phyloP scores from a whole-genome alignment of 78 protist genomes.

The Monocercomonoides exilis region DNA sequence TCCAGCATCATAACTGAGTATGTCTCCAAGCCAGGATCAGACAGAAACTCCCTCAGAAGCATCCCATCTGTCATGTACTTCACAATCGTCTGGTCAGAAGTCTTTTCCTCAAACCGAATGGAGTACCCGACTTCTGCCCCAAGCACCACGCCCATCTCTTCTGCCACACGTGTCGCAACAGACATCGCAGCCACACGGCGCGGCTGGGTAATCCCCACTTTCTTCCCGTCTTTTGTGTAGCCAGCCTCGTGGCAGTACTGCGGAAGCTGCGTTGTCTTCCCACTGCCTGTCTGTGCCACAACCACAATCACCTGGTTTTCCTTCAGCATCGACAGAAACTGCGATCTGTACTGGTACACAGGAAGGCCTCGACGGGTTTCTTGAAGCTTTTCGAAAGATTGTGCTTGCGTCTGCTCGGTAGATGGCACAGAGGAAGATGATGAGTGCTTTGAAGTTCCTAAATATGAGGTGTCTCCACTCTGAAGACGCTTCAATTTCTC shows the following conservation, averaged over 20 bases:
- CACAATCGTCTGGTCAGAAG: constrained; percentile 50
- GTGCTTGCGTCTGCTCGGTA: no score
- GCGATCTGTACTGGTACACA: background rate
- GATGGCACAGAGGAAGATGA: no score
- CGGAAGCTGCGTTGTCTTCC: constrained; percentile 30
- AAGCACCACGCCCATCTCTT: constrained; percentile 65
- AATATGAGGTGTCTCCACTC: no score
- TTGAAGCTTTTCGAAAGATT: background rate
- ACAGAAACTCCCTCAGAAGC: constrained; percentile 84
- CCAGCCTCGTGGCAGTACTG: constrained; percentile 32
- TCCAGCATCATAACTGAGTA: constrained; percentile 89
- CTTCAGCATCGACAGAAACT: background rate
- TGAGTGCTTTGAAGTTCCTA: no score
- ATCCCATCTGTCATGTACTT: constrained; percentile 97
- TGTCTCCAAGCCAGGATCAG: constrained; percentile 66
- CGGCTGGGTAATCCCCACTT: constrained; percentile 59
- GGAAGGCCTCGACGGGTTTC: background rate
- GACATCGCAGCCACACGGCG: constrained; percentile 62
- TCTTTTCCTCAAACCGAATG: constrained; percentile 89
- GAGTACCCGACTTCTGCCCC: constrained; percentile 80
- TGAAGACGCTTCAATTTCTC: no score
- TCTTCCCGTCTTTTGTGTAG: background rate
- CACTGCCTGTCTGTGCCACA: constrained; percentile 44
- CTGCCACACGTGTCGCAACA: constrained; percentile 55
- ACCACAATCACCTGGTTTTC: constrained; percentile 32